phyloP scores from a whole-genome alignment of 1,139 yeast genomes.

The Scheffersomyces quercinus region DNA sequence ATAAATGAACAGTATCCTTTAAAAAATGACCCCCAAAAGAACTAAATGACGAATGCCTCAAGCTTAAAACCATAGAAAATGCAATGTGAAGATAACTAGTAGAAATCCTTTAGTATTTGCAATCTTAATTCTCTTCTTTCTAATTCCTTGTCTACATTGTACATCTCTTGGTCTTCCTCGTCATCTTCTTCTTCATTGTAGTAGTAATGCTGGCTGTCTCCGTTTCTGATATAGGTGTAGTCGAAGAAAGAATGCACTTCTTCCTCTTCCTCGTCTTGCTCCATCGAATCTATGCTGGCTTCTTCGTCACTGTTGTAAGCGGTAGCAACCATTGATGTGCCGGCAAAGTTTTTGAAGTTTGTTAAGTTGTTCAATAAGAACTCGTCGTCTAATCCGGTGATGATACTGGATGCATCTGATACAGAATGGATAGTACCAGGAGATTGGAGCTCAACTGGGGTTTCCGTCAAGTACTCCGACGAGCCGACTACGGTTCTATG shows the following conservation, averaged over 20 bases:
- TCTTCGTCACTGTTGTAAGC: conserved; percentile 11
- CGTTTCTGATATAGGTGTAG: conserved; percentile 5
- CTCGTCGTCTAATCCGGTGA: conserved; percentile 25
- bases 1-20: too few relatives aligned
- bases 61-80: too few relatives aligned
- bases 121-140: conserved; percentile 42
- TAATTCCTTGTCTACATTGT: conserved; percentile 27
- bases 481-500: conserved; percentile 1
- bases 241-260: conserved; percentile 12
- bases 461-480: conserved; percentile 1
- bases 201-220: conserved; percentile 15
- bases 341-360: conserved; percentile 33
- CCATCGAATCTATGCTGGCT: conserved; percentile 19
- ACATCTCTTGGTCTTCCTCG: conserved; percentile 2
- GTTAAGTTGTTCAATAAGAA: conserved; percentile 24
- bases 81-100: conserved; percentile 1
- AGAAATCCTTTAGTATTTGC: conserved; percentile 39
- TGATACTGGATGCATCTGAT: conserved; percentile 3
- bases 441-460: neutral
- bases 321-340: conserved; percentile 24
- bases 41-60: too few relatives aligned
- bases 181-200: conserved; percentile 12
- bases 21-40: too few relatives aligned
- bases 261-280: conserved; percentile 14
- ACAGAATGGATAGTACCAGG: conserved; percentile 1